Evolutionary conservation across 257 asterid species (phyloP).

Genomic region (Penstemon barbatus): DNA sequence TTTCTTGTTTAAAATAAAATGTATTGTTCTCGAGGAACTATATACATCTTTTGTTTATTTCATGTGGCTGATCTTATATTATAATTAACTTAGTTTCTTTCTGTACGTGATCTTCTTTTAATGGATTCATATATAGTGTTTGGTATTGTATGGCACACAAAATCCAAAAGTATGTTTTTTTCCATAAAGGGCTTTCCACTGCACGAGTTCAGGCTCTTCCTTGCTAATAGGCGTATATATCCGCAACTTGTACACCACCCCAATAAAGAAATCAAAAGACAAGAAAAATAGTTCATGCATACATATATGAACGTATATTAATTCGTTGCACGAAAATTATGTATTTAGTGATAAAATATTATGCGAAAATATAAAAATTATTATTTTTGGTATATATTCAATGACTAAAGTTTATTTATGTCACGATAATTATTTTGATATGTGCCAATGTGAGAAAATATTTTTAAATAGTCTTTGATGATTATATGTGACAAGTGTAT

Average conservation of each 20-base stretch:
- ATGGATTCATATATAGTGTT: neutral
- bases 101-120: neutral
- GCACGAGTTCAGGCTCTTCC: constrained; percentile 1
- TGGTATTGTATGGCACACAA: constrained; percentile 15
- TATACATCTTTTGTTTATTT: constrained; percentile 3
- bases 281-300: neutral
- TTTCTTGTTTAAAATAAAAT: constrained; percentile 12
- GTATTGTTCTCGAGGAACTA: constrained; percentile 12
- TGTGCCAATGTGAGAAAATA: too few species aligned
- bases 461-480: too few species aligned
- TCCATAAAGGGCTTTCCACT: neutral
- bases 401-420: too few species aligned
- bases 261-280: neutral
- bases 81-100: constrained; percentile 6
- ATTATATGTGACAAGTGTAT: too few species aligned
- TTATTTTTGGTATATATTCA: too few species aligned
- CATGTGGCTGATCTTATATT: neutral
- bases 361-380: too few species aligned
- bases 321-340: too few species aligned
- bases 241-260: too few species aligned
- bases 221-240: neutral
- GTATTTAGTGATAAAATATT: too few species aligned
- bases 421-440: too few species aligned
- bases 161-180: constrained; percentile 7
- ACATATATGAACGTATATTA: too few species aligned